Conservation (phyloP, 345 rosid genomes). For the Anastatica hierochuntica region DNA sequence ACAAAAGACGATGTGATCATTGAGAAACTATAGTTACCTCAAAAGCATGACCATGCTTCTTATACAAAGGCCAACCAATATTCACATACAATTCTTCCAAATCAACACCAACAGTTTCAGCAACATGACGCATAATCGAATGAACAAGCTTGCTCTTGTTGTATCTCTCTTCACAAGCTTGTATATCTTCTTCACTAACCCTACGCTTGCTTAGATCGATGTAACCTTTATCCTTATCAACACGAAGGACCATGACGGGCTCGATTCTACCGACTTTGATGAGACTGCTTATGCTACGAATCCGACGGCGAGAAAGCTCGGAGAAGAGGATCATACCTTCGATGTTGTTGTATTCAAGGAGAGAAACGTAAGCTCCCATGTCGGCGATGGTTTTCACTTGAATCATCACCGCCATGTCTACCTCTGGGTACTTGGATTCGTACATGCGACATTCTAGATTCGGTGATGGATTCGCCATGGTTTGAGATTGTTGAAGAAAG, state of each 20-base stretch:
- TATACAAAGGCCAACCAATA: constrained; percentile 85
- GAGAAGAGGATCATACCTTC: constrained; percentile 93
- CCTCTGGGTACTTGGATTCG: constrained; percentile 79
- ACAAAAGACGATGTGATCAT: no score
- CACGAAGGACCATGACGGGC: constrained; percentile 94
- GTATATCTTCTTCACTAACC: constrained; percentile 82
- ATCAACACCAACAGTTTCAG: constrained; percentile 16
- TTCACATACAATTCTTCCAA: constrained; percentile 50
- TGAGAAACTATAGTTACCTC: constrained; percentile 50
- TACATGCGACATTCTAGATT: constrained; percentile 92
- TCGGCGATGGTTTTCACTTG: constrained; percentile 89
- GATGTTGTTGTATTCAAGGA: constrained; percentile 46
- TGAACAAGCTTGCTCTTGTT: constrained; percentile 73
- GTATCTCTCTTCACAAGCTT: constrained; percentile 76
- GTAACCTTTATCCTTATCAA: constrained; percentile 85
- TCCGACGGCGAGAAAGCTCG: constrained; percentile 94
- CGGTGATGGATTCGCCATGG: constrained; percentile 44
- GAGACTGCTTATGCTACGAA: constrained; percentile 79
- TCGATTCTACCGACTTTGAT: constrained; percentile 90
- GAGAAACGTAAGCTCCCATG: constrained; percentile 89
- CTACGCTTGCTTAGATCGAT: constrained; percentile 86
- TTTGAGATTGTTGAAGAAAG: neutral
- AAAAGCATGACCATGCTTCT: constrained; percentile 84
- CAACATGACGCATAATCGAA: constrained; percentile 15
- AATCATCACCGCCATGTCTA: constrained; percentile 94